Base-by-base conservation (phyloP, 2,329 filamentous ascomycete genomes). In the Fusarium sp. region DNA sequence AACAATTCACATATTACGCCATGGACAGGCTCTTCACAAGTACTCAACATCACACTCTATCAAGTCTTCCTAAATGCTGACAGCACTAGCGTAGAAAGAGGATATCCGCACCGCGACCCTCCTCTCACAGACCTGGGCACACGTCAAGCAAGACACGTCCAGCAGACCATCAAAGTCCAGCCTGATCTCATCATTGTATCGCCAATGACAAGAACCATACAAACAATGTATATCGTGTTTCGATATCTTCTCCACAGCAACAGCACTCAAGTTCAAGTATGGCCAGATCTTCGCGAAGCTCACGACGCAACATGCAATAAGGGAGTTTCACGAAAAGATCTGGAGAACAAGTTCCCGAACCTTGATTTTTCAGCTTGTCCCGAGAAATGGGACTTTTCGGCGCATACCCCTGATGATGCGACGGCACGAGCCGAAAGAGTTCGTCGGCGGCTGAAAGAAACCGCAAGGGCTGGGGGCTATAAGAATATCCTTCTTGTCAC, bases 271-370 rank as follows among this genome's bases (percentile, higher is more conserved):
- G 33, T 73, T 4, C 61, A 73, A n/a, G 48, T 73, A 11, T 73
- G 70, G 69, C 71, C 70, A 1, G 71, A 73, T 6, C 18, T 73
- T 1, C 70, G 71, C 1, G 71, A 73, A 23, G 59, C 69, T 5
- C 69, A 73, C n/a, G 71, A 73, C 35, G 71, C 67, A 8, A 59
- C 64, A 37, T 73, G 70, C 48, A 73, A 73, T 18, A 70, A 69
- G n/a, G 69, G 71, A 4, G 11, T 65, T n/a, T 35, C 54, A 4
- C 67, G 67, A 2, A 43, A 31, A 18, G 66, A 64, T 3, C 15
- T 73, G 2, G 47, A 48, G 2, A n/a, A 25, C 14, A 71, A 68
- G 23, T 73, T 71, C 33, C 59, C 64, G 5, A 51, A 60, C 17
- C 58, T 73, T 3, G 56, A 73, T 11, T 71, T 73, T 20, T 69